Evolutionary conservation across 2,329 filamentous ascomycete species (phyloP), one percentile per base, ranked within the genome.

Genomic region (Sporothrix schenckii): DNA sequence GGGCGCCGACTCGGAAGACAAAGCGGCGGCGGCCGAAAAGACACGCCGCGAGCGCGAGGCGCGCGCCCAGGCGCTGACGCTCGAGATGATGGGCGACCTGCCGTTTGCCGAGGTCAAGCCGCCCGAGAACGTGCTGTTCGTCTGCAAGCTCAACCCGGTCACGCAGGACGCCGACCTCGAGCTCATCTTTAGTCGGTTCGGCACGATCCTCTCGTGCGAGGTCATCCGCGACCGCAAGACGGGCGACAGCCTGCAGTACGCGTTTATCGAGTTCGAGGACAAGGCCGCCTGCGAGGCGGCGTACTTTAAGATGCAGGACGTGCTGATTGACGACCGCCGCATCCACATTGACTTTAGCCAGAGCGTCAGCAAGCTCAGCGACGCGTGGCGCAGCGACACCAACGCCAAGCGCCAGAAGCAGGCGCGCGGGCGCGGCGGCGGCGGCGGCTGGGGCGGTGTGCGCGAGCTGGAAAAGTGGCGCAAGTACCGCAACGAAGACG

Each of bases 341-440:
- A 99, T 99, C 73, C 95, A 99, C 77, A 95, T 99, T 70, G 95
- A 99, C 81, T 99, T 99, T 80, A 97, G 94, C 13, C 95, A 99
- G 82, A 97, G 93, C 78, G 95, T 94, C 72, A 87, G 89, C 73
- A 94, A 93, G 78, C 82, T 99, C 9, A 95, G 93, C 60, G 92
- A 97, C 73, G 89, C 90, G 19, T 99, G 95, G 95, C 87, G 95
- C 73, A 91, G 88, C 72, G 90, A 90, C 54, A 93, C 94, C 24
- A 97, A 97, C 77, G 87, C 86, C 53, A 97, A 97, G 82, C 87
- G 94, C 61, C 81, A 83, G 80, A 82, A 83, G 80, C 76, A 75
- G 24, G 78, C 77, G 2, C 76, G 86, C 7, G 49, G 52, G 4
- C 58, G 61, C n/a, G 41, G 79, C 84, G 44, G 92, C 68, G 95